phyloP scores from a whole-genome alignment of 768 basidiomycete genomes.

The Russula virescens region DNA sequence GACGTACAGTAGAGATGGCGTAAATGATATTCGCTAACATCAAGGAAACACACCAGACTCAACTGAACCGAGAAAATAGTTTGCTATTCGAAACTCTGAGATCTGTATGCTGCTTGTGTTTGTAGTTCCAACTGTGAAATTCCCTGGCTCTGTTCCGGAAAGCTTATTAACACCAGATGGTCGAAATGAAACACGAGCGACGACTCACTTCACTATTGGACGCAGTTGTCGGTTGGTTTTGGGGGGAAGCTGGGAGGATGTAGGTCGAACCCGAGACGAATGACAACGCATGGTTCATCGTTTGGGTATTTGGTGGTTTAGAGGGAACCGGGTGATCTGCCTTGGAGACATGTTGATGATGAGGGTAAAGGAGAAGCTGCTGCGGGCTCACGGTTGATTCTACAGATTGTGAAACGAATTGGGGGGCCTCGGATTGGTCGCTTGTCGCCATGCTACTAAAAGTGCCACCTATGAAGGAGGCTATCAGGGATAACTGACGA shows the following conservation, averaged over 20 bases:
- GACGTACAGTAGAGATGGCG: neutral
- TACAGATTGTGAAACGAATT: neutral
- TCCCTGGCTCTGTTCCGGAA: neutral
- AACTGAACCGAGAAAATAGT: neutral
- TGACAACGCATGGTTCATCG: neutral
- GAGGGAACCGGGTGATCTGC: neutral
- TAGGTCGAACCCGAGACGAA: conserved; percentile 9
- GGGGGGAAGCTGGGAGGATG: neutral
- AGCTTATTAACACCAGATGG: neutral
- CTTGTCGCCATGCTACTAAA: neutral
- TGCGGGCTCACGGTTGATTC: neutral
- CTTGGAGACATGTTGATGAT: neutral
- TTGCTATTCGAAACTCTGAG: conserved; percentile 1
- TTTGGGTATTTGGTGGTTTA: neutral
- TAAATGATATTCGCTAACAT: neutral
- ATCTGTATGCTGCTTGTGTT: conserved; percentile 14
- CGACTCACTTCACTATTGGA: neutral
- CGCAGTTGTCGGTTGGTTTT: neutral
- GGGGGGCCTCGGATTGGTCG: neutral
- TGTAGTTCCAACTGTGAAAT: conserved; percentile 3
- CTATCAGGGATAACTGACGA: neutral
- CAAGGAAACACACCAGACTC: too few species aligned
- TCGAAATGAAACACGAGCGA: neutral
- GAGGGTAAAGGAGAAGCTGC: neutral
- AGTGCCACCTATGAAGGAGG: neutral